These are phyloP conservation scores for Liquidambar formosana DNA, from an alignment of 164 flowering plant species.

Conservation along the genomic window DNA sequence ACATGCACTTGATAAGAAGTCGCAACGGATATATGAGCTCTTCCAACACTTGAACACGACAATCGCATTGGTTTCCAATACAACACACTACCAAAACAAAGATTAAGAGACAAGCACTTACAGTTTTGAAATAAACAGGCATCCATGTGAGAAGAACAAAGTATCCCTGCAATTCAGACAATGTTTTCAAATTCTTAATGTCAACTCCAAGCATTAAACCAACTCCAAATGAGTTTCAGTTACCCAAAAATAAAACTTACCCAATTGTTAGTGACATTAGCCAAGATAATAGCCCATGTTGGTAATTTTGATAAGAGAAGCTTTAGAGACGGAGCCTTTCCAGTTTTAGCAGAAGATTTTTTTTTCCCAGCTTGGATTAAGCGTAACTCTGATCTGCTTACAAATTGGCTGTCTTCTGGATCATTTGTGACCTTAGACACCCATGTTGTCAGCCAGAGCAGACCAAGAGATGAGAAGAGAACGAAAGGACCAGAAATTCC, in stretches of 20 bases:
- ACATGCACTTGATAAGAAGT: no score
- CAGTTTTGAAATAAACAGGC: conserved; percentile 97
- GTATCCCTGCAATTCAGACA: conserved; percentile 68
- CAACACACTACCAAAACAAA: no score
- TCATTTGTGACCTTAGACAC: conserved; percentile 46
- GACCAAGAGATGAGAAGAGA: conserved; percentile 75
- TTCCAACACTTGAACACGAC: no score
- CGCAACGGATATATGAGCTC: no score
- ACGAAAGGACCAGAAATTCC: conserved; percentile 81
- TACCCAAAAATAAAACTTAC: conserved; percentile 33
- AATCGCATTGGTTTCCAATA: no score
- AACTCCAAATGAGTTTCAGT: not conserved
- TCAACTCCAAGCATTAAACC: not conserved
- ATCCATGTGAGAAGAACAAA: conserved; percentile 98
- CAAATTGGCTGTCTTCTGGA: conserved; percentile 54
- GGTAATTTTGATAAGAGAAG: conserved; percentile 72
- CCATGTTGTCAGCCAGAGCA: conserved; percentile 79
- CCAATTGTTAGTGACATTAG: conserved; percentile 92
- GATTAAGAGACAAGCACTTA: conserved; percentile 36
- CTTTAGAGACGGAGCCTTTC: conserved; percentile 48
- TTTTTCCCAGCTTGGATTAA: conserved; percentile 76
- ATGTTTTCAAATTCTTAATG: conserved; percentile 2
- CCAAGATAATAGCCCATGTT: conserved; percentile 82
- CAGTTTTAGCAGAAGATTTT: conserved; percentile 24
- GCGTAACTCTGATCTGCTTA: conserved; percentile 60